phyloP scores from a whole-genome alignment of 169 alveolate species.

The Plasmodium fragile region DNA sequence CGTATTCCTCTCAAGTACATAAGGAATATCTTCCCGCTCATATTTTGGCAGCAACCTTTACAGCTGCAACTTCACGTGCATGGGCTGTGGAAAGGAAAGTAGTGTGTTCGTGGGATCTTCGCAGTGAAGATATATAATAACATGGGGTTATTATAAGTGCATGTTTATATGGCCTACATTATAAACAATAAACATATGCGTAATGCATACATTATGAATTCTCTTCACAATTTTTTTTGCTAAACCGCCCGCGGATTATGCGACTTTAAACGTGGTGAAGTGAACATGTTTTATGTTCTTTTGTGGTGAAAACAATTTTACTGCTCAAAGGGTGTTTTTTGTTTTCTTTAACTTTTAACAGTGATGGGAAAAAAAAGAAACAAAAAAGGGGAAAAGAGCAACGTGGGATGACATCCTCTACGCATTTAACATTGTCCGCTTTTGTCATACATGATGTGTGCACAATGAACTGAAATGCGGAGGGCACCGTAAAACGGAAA shows the following conservation, averaged over 20 bases:
- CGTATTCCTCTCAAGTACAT: neutral
- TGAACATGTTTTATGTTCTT: constrained; percentile 6
- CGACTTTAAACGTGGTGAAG: constrained; percentile 22
- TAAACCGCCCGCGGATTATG: neutral
- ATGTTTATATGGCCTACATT: neutral
- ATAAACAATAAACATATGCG: neutral
- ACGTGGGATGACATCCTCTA: neutral
- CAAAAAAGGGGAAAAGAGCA: neutral
- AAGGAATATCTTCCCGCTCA: neutral
- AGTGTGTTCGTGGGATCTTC: neutral
- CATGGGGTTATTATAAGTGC: neutral
- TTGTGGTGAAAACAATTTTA: neutral
- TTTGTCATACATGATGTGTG: neutral
- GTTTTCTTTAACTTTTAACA: neutral
- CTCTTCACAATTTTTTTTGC: neutral
- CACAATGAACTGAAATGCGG: neutral
- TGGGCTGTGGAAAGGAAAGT: neutral
- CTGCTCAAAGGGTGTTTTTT: neutral
- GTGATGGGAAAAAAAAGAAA: neutral
- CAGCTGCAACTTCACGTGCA: neutral
- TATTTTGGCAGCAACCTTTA: neutral
- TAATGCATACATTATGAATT: neutral
- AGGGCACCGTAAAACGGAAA: neutral
- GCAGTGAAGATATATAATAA: neutral
- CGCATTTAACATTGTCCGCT: neutral